Evolutionary conservation across 2,329 filamentous ascomycete genomes (phyloP), one percentile per base, ranked within the genome.

Genomic region (Fusarium chlamydosporum): DNA sequence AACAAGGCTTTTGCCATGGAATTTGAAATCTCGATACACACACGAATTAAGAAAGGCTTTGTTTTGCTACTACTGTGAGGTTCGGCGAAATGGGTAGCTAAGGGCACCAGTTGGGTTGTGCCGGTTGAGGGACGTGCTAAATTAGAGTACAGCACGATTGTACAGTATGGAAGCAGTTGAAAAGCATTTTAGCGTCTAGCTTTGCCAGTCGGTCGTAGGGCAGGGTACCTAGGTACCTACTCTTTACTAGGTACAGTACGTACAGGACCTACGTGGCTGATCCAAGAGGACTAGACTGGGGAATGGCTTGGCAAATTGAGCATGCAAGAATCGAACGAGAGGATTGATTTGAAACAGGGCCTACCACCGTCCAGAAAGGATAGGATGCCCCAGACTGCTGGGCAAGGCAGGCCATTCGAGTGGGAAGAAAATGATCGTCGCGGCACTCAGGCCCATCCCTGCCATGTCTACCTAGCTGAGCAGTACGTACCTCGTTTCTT

Each of bases 321-420:
- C 59, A 74, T 74, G 72, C 71, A 74, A 72, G 52, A 73, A 74
- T 74, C 72, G 72, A 74, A 74, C 71, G 69, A 74, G 67, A 50
- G 61, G 52, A 70, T 65, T 18, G 23, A 13, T 51, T 69, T 74
- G 72, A 74, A 74, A 74, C 72, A 65, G 63, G 48, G 48, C 69
- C 54, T 56, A 56, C 56, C 35, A 55, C 56, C 35, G 38, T 40
- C 59, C 46, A 58, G 45, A 56, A 56, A 72, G 62, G 68, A 74
- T 65, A 65, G 72, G 72, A 74, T 74, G 67, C 72, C 67, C 72
- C 72, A 74, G 72, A 74, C 59, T 68, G 54, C 57, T 72, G 69
- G 69, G 67, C 70, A 63, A 59, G 43, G 61, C 48, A 66, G 60
- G 54, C 42, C 45, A 67, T 52, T 46, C 47, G 52, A 55, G 41